These are phyloP conservation scores for Boletales sp. DNA, from an alignment of 768 basidiomycete genomes.

Conservation along the genomic window DNA sequence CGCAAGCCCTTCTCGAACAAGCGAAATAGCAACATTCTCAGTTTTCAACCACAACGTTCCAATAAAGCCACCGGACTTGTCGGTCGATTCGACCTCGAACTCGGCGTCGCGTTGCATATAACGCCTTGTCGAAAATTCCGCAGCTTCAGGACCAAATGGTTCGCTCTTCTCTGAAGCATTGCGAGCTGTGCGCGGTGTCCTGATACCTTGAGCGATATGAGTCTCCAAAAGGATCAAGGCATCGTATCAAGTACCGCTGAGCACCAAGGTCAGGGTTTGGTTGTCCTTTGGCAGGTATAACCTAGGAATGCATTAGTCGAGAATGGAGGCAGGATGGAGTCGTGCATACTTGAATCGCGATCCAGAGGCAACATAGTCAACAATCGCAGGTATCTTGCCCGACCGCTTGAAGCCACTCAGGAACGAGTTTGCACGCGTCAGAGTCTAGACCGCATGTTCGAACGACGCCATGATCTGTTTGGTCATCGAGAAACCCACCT, in stretches of 20 bases:
- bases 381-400: conserved; percentile 78
- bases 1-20: conserved; percentile 85
- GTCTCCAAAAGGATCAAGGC: not conserved
- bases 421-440: conserved; percentile 78
- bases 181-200: conserved; percentile 84
- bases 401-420: conserved; percentile 88
- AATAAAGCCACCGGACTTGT: conserved; percentile 96
- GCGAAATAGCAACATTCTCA: conserved; percentile 81
- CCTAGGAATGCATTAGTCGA: conserved; percentile 34
- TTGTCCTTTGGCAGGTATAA: conserved; percentile 88
- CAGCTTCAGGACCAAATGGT: conserved; percentile 80
- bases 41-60: conserved; percentile 81
- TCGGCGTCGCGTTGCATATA: conserved; percentile 97
- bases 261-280: conserved; percentile 87
- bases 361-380: conserved; percentile 92
- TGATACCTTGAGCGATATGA: conserved; percentile 59
- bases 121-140: conserved; percentile 70
- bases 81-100: conserved; percentile 83
- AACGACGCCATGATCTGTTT: not conserved
- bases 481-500: conserved; percentile 45
- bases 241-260: conserved; percentile 54
- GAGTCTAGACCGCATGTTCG: conserved; percentile 41
- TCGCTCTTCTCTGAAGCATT: conserved; percentile 81
- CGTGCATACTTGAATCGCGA: conserved; percentile 85
- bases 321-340: not conserved